Conservation (phyloP, 2,329 filamentous ascomycete species). For the Piedraia hortae region DNA sequence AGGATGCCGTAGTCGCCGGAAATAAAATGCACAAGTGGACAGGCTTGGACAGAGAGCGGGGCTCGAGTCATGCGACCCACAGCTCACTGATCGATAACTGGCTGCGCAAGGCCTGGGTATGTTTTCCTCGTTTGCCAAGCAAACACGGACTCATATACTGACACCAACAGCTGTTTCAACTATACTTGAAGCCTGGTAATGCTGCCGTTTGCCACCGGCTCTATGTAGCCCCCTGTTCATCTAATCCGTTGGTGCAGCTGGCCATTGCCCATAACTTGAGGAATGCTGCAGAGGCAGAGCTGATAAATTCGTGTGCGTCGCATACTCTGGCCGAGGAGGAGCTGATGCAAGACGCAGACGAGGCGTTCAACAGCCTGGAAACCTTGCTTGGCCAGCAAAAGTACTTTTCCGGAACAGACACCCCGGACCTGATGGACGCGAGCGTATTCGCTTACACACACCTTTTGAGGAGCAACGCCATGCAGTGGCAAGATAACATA, state of each 20-base stretch:
- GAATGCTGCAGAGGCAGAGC: conserved; percentile 43
- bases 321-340: conserved; percentile 15
- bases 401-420: conserved; percentile 31
- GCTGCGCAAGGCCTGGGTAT: conserved; percentile 66
- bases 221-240: conserved; percentile 38
- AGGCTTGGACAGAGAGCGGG: too few species aligned
- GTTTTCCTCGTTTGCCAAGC: conserved; percentile 5
- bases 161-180: conserved; percentile 33
- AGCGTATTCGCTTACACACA: conserved; percentile 75
- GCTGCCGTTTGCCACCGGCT: conserved; percentile 38
- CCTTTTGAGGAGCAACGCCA: conserved; percentile 36
- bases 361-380: conserved; percentile 35
- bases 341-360: conserved; percentile 31
- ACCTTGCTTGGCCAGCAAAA: conserved; percentile 26
- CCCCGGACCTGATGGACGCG: conserved; percentile 59
- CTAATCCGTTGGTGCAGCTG: conserved; percentile 32
- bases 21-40: too few species aligned
- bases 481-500: conserved; percentile 36
- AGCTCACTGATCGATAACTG: conserved; percentile 45
- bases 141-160: neutral
- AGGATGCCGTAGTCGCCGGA: conserved; percentile 19
- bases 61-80: too few species aligned
- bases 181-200: conserved; percentile 52
- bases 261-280: conserved; percentile 39
- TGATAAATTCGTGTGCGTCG: conserved; percentile 33